phyloP scores from a whole-genome alignment of 106 monocot species.

The Dioscorea zingiberensis region DNA sequence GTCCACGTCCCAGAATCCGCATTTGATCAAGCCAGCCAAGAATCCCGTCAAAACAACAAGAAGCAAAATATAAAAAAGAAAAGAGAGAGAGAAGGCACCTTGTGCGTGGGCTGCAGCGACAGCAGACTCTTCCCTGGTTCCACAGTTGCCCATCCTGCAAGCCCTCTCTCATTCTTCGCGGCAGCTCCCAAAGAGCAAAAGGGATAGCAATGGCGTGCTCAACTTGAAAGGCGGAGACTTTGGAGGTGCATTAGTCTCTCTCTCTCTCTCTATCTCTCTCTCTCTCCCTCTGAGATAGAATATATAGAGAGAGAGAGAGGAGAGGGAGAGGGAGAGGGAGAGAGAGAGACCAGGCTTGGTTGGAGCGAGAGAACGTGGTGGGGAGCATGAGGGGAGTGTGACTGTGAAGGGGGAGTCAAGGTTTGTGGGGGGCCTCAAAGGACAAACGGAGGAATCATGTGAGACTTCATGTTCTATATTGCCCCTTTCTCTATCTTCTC shows the following conservation, averaged over 20 bases:
- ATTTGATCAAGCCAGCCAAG: too few species aligned
- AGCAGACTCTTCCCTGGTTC: conserved; percentile 89
- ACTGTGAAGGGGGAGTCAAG: neutral
- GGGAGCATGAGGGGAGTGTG: neutral
- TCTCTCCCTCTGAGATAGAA: neutral
- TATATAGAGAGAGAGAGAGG: neutral
- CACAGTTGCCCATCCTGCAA: conserved; percentile 85
- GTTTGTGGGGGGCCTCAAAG: too few species aligned
- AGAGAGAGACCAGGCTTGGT: neutral
- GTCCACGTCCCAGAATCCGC: neutral
- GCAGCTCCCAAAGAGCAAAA: too few species aligned
- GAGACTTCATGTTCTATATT: too few species aligned
- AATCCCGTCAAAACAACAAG: neutral
- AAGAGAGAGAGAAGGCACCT: conserved; percentile 16
- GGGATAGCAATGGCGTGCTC: too few species aligned
- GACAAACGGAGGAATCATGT: too few species aligned
- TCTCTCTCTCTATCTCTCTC: too few species aligned
- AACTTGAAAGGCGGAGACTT: too few species aligned
- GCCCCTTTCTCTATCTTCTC: neutral
- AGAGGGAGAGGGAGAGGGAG: neutral
- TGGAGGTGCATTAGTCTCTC: too few species aligned
- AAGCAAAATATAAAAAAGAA: neutral
- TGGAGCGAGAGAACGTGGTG: neutral
- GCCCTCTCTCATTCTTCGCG: conserved; percentile 46
- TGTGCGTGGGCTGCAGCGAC: conserved; percentile 53